Evolutionary conservation across 2,329 filamentous ascomycete species (phyloP).

Genomic region (Diaporthe citri): DNA sequence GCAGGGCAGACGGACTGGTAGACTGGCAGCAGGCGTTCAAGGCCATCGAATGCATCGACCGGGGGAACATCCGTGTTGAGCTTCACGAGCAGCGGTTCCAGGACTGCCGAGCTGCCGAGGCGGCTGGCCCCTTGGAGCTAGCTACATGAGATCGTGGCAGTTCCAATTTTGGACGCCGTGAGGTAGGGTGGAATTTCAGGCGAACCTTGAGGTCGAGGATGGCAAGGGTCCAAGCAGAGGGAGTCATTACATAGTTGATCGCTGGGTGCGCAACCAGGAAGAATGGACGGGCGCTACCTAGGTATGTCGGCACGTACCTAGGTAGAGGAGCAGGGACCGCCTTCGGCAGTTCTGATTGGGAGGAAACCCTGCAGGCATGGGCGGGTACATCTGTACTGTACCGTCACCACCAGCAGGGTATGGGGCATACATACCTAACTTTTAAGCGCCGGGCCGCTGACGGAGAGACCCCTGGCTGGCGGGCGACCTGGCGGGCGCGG

Average conservation of each 20-base stretch:
- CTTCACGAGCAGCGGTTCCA: neutral
- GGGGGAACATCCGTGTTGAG: neutral
- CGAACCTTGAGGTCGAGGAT: neutral
- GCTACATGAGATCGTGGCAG: neutral
- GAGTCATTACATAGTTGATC: neutral
- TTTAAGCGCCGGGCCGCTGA: conserved; percentile 30
- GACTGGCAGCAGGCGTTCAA: neutral
- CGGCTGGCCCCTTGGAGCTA: neutral
- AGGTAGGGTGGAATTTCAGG: neutral
- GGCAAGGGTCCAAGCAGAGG: neutral
- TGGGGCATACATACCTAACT: neutral
- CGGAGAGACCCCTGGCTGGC: neutral
- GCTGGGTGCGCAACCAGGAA: neutral
- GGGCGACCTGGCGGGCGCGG: neutral
- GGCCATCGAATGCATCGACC: neutral
- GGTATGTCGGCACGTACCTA: neutral
- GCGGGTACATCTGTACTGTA: neutral
- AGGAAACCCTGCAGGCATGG: neutral
- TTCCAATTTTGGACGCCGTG: conserved; percentile 14
- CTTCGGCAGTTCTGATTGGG: conserved; percentile 28
- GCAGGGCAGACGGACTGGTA: neutral
- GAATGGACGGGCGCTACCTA: neutral
- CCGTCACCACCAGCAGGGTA: neutral
- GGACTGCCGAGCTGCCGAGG: neutral
- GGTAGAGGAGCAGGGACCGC: neutral